Conservation (phyloP, 2,329 filamentous ascomycete genomes). For the Pestalotiopsis fici region DNA sequence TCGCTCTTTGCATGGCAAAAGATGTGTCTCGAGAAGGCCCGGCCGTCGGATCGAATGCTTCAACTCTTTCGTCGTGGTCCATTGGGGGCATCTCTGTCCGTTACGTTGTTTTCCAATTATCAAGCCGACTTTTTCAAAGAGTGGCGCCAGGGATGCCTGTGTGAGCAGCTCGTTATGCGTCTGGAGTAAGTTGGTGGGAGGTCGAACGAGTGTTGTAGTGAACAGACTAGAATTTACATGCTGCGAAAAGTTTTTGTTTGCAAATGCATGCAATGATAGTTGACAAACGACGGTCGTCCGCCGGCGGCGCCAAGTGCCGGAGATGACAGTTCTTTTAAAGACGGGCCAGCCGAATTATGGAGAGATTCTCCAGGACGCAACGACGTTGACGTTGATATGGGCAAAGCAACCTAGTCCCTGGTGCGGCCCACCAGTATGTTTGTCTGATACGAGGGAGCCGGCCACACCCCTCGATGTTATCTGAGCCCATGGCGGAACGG, state of each 20-base stretch:
- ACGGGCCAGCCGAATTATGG: background rate
- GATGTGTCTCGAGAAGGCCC: background rate
- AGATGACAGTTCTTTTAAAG: conserved; percentile 6
- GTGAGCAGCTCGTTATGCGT: background rate
- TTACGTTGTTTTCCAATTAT: background rate
- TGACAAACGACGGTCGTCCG: background rate
- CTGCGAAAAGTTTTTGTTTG: background rate
- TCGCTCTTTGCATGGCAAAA: background rate
- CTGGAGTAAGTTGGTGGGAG: background rate
- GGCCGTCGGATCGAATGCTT: background rate
- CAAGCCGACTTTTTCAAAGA: background rate
- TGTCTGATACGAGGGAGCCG: conserved; percentile 4
- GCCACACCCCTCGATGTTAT: background rate
- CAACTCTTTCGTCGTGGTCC: background rate
- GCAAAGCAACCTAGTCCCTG: background rate
- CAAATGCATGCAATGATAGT: background rate
- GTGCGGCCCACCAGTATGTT: conserved; percentile 1
- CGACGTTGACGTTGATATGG: conserved; percentile 4
- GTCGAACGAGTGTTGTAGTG: background rate
- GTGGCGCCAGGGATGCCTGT: background rate
- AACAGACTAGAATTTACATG: background rate
- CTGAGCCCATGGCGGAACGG: background rate
- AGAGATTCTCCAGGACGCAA: background rate
- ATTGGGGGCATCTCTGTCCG: background rate
- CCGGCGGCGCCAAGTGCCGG: background rate